Conservation (phyloP, 768 basidiomycete species). For the Paxillus involutus region DNA sequence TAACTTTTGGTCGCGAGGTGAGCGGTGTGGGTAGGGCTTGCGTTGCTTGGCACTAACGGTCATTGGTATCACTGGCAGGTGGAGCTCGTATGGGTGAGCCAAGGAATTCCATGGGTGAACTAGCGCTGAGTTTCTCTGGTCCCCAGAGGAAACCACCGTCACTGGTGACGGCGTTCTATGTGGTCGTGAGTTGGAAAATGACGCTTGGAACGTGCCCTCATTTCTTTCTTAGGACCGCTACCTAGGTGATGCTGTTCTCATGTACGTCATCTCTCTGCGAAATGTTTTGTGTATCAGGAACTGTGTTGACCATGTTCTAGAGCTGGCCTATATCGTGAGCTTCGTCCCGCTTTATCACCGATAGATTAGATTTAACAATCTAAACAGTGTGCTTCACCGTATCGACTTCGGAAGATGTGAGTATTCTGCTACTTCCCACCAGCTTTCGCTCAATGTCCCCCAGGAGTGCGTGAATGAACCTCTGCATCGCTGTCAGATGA, state of each 20-base stretch:
- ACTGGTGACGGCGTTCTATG: constrained; percentile 24
- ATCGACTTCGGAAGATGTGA: constrained; percentile 18
- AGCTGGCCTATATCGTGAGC: constrained; percentile 20
- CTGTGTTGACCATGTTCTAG: constrained; percentile 3
- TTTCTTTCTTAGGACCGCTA: constrained; percentile 26
- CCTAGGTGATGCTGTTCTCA: constrained; percentile 28
- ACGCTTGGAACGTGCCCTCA: background rate
- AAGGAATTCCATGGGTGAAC: background rate
- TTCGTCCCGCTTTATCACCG: background rate
- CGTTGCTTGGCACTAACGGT: background rate
- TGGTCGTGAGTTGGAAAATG: constrained; percentile 17
- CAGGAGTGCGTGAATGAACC: constrained; percentile 22
- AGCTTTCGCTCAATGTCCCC: background rate
- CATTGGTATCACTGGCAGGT: constrained; percentile 11
- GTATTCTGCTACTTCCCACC: background rate
- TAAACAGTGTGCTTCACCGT: constrained; percentile 21
- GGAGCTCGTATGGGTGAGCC: constrained; percentile 31
- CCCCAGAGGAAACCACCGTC: constrained; percentile 25
- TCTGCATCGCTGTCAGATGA: background rate
- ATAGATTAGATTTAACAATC: background rate
- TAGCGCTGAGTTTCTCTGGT: background rate
- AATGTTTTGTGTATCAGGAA: constrained; percentile 1
- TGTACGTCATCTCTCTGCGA: constrained; percentile 15
- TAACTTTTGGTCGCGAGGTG: constrained; percentile 28
- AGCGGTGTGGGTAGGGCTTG: constrained; percentile 2